These are phyloP conservation scores for Xylaria digitata DNA, from an alignment of 2,329 filamentous ascomycete genomes.

Conservation along the genomic window DNA sequence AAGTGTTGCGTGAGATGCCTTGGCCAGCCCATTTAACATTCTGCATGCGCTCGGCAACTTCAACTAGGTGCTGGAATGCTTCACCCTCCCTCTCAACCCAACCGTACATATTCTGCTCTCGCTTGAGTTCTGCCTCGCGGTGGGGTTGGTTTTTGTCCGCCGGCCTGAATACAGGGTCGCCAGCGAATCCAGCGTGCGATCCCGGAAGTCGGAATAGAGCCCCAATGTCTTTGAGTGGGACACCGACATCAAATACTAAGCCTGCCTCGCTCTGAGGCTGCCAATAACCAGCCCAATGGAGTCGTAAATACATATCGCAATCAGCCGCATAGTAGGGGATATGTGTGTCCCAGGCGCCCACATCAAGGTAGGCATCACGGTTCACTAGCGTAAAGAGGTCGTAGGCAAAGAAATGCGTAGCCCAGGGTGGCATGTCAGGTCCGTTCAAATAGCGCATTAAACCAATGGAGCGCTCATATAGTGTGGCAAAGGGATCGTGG, in stretches of 20 bases:
- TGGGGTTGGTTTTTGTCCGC: slow-evolving; percentile 34
- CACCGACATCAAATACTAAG: slow-evolving; percentile 56
- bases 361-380: slow-evolving; percentile 55
- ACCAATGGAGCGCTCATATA: slow-evolving; percentile 51
- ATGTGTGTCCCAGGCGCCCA: slow-evolving; percentile 61
- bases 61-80: slow-evolving; percentile 52
- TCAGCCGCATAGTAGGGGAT: slow-evolving; percentile 61
- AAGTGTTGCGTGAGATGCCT: slow-evolving; percentile 51
- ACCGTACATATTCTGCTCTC: slow-evolving; percentile 45
- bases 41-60: slow-evolving; percentile 49
- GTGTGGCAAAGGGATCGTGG: slow-evolving; percentile 50
- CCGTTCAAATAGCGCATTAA: slow-evolving; percentile 50
- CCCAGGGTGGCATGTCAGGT: slow-evolving; percentile 56
- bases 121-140: slow-evolving; percentile 47
- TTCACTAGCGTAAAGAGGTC: slow-evolving; percentile 64
- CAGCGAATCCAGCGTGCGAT: slow-evolving; percentile 49
- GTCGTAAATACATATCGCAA: slow-evolving; percentile 59
- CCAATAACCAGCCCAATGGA: slow-evolving; percentile 56
- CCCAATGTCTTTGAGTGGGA: slow-evolving; percentile 56
- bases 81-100: slow-evolving; percentile 52
- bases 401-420: slow-evolving; percentile 61
- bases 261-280: slow-evolving; percentile 54
- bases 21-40: slow-evolving; percentile 44
- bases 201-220: slow-evolving; percentile 56
- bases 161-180: slow-evolving; percentile 49